These are phyloP conservation scores for Chrysosporium keratinophilum DNA, from an alignment of 2,329 filamentous ascomycete species.

Conservation along the genomic window DNA sequence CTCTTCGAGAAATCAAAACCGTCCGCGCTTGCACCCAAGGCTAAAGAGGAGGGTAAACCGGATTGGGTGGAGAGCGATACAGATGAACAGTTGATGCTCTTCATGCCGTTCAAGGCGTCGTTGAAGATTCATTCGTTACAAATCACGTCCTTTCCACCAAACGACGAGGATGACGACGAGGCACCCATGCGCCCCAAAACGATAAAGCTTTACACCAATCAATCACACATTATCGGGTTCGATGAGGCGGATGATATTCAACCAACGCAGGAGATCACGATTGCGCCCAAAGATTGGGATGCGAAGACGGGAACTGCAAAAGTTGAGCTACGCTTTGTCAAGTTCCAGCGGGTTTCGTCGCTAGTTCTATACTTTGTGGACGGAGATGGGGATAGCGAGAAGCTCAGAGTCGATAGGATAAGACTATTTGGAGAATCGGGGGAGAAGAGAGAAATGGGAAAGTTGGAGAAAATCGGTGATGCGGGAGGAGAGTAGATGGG, in stretches of 20 bases:
- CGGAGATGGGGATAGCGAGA: slow-evolving; percentile 72
- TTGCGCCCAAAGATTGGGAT: slow-evolving; percentile 72
- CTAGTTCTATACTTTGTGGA: slow-evolving; percentile 81
- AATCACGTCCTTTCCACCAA: slow-evolving; percentile 67
- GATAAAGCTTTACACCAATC: slow-evolving; percentile 79
- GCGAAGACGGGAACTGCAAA: slow-evolving; percentile 58
- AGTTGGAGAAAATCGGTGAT: slow-evolving; percentile 87
- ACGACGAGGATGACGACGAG: slow-evolving; percentile 57
- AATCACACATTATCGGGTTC: slow-evolving; percentile 82
- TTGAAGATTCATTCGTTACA: slow-evolving; percentile 80
- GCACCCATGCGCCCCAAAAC: slow-evolving; percentile 69
- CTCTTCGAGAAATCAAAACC: slow-evolving; percentile 65
- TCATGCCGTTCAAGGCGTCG: slow-evolving; percentile 75
- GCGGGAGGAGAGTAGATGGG: slow-evolving; percentile 48
- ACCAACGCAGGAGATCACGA: slow-evolving; percentile 67
- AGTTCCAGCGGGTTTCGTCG: slow-evolving; percentile 88
- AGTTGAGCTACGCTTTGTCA: slow-evolving; percentile 74
- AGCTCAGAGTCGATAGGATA: slow-evolving; percentile 57
- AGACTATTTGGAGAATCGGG: slow-evolving; percentile 75
- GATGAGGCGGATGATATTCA: slow-evolving; percentile 83
- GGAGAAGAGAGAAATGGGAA: slow-evolving; percentile 85
- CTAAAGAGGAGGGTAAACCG: slow-evolving; percentile 43
- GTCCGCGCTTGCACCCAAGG: slow-evolving; percentile 43
- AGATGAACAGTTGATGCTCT: slow-evolving; percentile 92
- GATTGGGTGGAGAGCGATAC: slow-evolving; percentile 97